Percentiles rank a stretch among this genome's conserved stretches.
phyloP scores from a whole-genome alignment of 2,329 filamentous ascomycete species.

The Sarocladium brachiariae region DNA sequence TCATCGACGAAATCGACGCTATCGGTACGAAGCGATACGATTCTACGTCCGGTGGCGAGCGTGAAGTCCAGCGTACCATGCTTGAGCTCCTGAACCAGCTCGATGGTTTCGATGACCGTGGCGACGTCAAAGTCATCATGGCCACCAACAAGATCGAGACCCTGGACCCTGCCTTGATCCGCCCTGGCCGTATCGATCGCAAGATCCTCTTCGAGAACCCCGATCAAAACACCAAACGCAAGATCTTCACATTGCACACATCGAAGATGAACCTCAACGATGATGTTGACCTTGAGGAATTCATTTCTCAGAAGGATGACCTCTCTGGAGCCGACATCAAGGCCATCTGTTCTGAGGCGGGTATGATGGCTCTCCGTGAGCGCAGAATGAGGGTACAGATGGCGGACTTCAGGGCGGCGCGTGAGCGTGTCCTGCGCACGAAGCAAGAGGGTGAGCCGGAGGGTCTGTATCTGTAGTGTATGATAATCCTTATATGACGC shows the following conservation, averaged over 20 bases:
- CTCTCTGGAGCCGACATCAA: slow-evolving; percentile 97
- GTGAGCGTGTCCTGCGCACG: slow-evolving; percentile 93
- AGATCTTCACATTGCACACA: slow-evolving; percentile 97
- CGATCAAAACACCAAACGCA: slow-evolving; percentile 84
- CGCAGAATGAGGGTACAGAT: slow-evolving; percentile 97
- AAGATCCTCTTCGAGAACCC: slow-evolving; percentile 76
- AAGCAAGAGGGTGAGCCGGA: slow-evolving; percentile 98
- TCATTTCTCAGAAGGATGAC: slow-evolving; percentile 97
- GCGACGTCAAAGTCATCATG: slow-evolving; percentile 99
- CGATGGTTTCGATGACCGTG: slow-evolving; percentile 96
- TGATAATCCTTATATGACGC: slow-evolving; percentile 9
- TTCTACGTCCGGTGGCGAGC: slow-evolving; percentile 91
- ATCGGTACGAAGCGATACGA: slow-evolving; percentile 99
- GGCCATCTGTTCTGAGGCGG: slow-evolving; percentile 96
- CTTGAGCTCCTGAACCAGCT: slow-evolving; percentile 96
- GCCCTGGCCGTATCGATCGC: slow-evolving; percentile 94
- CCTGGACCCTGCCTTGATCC: slow-evolving; percentile 89
- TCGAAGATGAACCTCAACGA: slow-evolving; percentile 97
- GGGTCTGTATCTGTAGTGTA: slow-evolving; percentile 86
- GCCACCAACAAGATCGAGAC: slow-evolving; percentile 99
- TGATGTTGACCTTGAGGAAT: slow-evolving; percentile 97
- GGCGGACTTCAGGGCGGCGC: slow-evolving; percentile 90
- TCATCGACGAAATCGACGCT: slow-evolving; percentile 98
- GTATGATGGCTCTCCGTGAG: slow-evolving; percentile 88
- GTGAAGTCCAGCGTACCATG: slow-evolving; percentile 98